Percentiles rank a stretch among this genome's conserved stretches.
These are phyloP conservation scores for Solanum chacoense DNA, from an alignment of 305 asterid genomes.

Conservation along the genomic window DNA sequence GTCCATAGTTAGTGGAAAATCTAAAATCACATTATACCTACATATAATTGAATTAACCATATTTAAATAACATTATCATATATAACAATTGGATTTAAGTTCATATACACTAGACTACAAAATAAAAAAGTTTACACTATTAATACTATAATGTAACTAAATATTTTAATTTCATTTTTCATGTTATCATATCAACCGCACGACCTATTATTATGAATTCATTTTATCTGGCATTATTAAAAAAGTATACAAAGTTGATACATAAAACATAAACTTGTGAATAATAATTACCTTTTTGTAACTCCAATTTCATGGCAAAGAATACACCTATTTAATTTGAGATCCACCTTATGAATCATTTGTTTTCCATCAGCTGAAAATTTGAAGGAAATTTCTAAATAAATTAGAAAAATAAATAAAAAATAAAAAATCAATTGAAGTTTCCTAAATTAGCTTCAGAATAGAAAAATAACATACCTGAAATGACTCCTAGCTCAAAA, in stretches of 20 bases:
- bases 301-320: constrained; percentile 59
- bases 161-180: not conserved
- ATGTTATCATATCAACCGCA: not conserved
- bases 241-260: no score
- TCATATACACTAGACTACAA: not conserved
- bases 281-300: constrained; percentile 25
- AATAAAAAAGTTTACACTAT: not conserved
- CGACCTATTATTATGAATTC: not conserved
- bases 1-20: constrained; percentile 51
- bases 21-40: constrained; percentile 65
- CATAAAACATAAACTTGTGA: not conserved
- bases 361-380: constrained; percentile 39
- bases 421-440: not conserved
- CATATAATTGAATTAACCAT: not conserved
- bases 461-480: constrained; percentile 22
- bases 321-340: constrained; percentile 35
- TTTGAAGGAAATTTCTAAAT: not conserved
- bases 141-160: not conserved
- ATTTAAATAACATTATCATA: not conserved
- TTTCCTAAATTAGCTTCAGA: not conserved
- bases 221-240: not conserved
- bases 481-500: constrained; percentile 47
- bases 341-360: constrained; percentile 47
- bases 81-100: not conserved
- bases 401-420: not conserved